These are phyloP conservation scores for Lipomyces starkeyi DNA, from an alignment of 805 yeast species.

Conservation along the genomic window DNA sequence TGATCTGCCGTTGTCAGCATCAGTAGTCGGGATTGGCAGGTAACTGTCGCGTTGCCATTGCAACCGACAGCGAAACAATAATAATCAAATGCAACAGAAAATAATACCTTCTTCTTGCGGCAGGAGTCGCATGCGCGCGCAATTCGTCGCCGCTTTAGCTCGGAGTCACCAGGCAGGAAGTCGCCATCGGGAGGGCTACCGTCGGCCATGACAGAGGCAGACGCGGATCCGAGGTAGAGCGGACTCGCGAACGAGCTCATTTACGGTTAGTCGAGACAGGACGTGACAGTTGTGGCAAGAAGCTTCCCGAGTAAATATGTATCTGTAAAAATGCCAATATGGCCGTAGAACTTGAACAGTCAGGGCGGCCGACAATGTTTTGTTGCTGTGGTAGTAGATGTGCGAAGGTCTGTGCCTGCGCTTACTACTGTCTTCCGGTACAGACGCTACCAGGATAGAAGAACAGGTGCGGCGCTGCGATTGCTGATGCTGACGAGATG, in stretches of 20 bases:
- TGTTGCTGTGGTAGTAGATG: neutral
- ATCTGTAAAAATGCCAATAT: too few relatives aligned
- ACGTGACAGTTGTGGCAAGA: neutral
- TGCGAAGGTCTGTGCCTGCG: neutral
- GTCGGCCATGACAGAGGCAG: neutral
- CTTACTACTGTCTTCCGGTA: neutral
- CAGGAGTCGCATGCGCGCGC: constrained; percentile 58
- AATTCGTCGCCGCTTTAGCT: constrained; percentile 47
- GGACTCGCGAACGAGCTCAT: neutral
- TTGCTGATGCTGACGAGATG: neutral
- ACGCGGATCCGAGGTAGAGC: neutral
- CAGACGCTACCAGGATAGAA: neutral
- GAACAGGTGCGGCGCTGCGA: neutral
- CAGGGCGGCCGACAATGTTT: neutral
- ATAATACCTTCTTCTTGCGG: constrained; percentile 47
- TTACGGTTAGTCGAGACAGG: neutral
- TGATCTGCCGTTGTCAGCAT: constrained; percentile 39
- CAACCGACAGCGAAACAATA: neutral
- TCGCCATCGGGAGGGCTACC: neutral
- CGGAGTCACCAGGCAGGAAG: constrained; percentile 1
- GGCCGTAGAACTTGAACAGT: too few relatives aligned
- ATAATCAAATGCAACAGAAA: neutral
- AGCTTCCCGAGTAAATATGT: neutral
- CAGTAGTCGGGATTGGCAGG: neutral
- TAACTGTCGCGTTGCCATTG: neutral